Evolutionary conservation across 2,329 filamentous ascomycete genomes (phyloP).

Genomic region (Juglanconis sp.): DNA sequence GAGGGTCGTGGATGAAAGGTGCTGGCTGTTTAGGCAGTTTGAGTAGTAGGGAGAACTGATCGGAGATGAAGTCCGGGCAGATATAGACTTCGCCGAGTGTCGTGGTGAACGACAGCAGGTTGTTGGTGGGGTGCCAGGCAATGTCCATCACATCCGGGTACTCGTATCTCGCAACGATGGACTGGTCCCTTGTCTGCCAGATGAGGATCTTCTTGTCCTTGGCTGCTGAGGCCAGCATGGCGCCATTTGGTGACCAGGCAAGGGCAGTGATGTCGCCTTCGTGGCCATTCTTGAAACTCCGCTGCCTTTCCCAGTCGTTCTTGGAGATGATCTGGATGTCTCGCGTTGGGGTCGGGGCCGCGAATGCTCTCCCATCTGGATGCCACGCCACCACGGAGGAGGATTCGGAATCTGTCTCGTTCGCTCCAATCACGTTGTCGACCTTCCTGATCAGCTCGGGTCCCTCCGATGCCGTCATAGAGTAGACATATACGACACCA

Average conservation of each 20-base stretch:
- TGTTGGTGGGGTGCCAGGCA: conserved; percentile 86
- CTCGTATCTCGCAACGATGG: conserved; percentile 71
- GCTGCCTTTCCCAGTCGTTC: conserved; percentile 84
- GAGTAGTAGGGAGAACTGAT: conserved; percentile 55
- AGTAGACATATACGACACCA: conserved; percentile 87
- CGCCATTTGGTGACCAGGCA: conserved; percentile 93
- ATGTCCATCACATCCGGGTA: conserved; percentile 83
- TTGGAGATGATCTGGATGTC: conserved; percentile 86
- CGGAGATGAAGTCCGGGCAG: conserved; percentile 65
- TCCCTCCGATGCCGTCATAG: conserved; percentile 65
- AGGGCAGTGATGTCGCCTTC: conserved; percentile 80
- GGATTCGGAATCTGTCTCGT: conserved; percentile 74
- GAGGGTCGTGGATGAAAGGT: conserved; percentile 80
- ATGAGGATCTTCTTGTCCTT: conserved; percentile 69
- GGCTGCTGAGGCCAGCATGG: conserved; percentile 70
- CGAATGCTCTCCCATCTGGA: conserved; percentile 89
- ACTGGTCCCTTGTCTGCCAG: conserved; percentile 90
- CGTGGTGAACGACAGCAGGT: conserved; percentile 87
- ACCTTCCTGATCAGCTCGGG: conserved; percentile 77
- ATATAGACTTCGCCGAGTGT: conserved; percentile 93
- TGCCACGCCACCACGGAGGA: conserved; percentile 83
- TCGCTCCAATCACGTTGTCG: conserved; percentile 76
- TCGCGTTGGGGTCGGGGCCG: conserved; percentile 74
- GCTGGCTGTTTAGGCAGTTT: conserved; percentile 66
- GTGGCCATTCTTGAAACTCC: conserved; percentile 75